phyloP scores from a whole-genome alignment of 495 filamentous ascomycete genomes.

The Darksidea phi region DNA sequence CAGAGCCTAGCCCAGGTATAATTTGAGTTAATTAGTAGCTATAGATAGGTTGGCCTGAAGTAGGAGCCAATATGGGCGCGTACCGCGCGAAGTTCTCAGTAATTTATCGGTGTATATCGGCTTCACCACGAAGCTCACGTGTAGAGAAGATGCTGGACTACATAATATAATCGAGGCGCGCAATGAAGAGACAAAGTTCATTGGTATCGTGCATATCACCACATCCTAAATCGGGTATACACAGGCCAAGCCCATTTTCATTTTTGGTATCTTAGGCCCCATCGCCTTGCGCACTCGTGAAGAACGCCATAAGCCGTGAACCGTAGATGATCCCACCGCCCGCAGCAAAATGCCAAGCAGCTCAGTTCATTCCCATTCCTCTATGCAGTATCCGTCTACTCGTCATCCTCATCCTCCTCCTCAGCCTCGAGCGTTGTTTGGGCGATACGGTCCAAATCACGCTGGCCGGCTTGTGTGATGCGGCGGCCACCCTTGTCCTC shows the following conservation, averaged over 20 bases:
- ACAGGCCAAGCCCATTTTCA: conserved; percentile 24
- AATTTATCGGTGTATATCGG: too few species aligned
- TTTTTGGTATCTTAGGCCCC: conserved; percentile 26
- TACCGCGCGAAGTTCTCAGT: too few species aligned
- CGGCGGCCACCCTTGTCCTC: conserved; percentile 96
- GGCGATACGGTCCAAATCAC: conserved; percentile 95
- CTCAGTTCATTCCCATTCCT: not conserved
- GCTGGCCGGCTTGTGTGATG: conserved; percentile 94
- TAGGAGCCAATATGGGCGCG: too few species aligned
- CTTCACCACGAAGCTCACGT: too few species aligned
- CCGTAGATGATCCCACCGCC: conserved; percentile 18
- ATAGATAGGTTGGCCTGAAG: too few species aligned
- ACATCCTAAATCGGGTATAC: not conserved
- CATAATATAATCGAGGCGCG: too few species aligned
- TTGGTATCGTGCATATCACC: too few species aligned
- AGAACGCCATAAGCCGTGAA: conserved; percentile 29
- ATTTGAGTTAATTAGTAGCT: too few species aligned
- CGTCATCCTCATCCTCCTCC: conserved; percentile 63
- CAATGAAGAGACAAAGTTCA: too few species aligned
- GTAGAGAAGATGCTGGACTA: too few species aligned
- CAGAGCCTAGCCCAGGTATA: too few species aligned
- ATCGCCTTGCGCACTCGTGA: conserved; percentile 15
- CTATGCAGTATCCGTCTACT: conserved; percentile 41
- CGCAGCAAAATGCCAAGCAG: conserved; percentile 17
- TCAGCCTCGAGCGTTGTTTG: conserved; percentile 70